phyloP scores from a whole-genome alignment of 768 basidiomycete genomes.

The Inosperma sp. region DNA sequence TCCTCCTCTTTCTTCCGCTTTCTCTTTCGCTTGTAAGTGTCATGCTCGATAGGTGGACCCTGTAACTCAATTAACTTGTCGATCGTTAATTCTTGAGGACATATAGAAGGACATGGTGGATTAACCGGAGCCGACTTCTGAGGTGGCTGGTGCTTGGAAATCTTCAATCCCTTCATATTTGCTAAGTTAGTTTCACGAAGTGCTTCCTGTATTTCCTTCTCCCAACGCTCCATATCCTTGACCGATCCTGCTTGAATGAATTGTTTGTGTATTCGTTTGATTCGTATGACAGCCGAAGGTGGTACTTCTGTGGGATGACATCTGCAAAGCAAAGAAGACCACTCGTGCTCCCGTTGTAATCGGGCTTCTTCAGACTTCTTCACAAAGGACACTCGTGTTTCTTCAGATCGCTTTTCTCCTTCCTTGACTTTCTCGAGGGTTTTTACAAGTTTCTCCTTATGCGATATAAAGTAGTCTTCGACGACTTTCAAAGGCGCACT shows the following conservation, averaged over 20 bases:
- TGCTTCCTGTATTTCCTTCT: conserved; percentile 51
- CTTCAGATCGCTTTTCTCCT: conserved; percentile 38
- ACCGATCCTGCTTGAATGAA: conserved; percentile 57
- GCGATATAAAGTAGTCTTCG: conserved; percentile 39
- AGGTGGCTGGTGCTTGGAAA: conserved; percentile 22
- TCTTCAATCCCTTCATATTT: conserved; percentile 41
- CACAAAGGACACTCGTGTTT: conserved; percentile 46
- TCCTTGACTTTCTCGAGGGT: conserved; percentile 42
- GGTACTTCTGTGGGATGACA: conserved; percentile 53
- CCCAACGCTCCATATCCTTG: conserved; percentile 55
- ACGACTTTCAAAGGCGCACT: conserved; percentile 53
- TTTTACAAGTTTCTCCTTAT: conserved; percentile 34
- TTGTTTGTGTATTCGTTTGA: conserved; percentile 50
- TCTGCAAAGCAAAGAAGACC: conserved; percentile 52
- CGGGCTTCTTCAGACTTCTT: conserved; percentile 64
- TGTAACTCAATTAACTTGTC: conserved; percentile 26
- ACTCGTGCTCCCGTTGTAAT: conserved; percentile 56
- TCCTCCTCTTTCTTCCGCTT: conserved; percentile 32
- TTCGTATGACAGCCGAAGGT: conserved; percentile 43
- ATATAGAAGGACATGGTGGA: conserved; percentile 6
- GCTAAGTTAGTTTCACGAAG: conserved; percentile 52
- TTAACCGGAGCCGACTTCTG: conserved; percentile 20
- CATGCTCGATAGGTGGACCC: conserved; percentile 24
- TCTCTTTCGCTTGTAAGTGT: conserved; percentile 18
- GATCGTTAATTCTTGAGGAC: conserved; percentile 18